Evolutionary conservation across 768 basidiomycete species (phyloP), one percentile per base, ranked within the genome.

Genomic region (Mycena metata): DNA sequence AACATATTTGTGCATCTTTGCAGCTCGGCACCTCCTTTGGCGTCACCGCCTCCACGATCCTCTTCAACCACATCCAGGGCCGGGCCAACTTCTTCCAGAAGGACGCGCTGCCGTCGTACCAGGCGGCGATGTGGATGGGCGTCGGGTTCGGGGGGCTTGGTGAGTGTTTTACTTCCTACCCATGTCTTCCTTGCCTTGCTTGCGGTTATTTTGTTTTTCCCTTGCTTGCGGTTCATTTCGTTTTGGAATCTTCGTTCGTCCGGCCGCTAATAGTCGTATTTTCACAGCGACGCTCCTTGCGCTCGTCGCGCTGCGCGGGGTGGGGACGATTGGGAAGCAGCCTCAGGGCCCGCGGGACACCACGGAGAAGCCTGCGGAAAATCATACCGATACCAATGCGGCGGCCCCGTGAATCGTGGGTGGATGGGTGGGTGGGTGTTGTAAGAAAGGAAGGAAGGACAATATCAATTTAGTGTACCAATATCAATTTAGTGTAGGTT

Each of bases 11-110:
- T n/a, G n/a, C n/a, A n/a, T 47, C 12, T 55, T 50, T 24, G n/a
- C 66, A 88, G 88, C 75, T 90, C 30, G 89, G 89, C 11, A 82
- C 83, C 0, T 80, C 86, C 16, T 81, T 90, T 60, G 90, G 89
- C 26, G 77, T 90, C 16, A 85, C 90, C 35, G 78, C 89, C 33
- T 81, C 84, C 23, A 89, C 89, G 23, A 88, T 90, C 55, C 85
- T 88, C 60, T 86, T 83, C 73, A 82, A 89, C 69, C 70, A 78
- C 3, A 82, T 83, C n/a, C 62, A 69, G 78, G 39, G 39, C 3
- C 3, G 39, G 9, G 39, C 39, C 11, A 10, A 10, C 11, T 39
- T 15, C 39, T 11, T 10, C 39, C 84, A n/a, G 61, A 64, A 9
- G n/a, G 62, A 67, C 35, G 45, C 56, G 45, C 57, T 71, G 26